A percentile compares a stretch with the other conserved stretches of the same genome.
Evolutionary conservation across 441 rosid genomes (phyloP).

Genomic region (Erodium moschatum): DNA sequence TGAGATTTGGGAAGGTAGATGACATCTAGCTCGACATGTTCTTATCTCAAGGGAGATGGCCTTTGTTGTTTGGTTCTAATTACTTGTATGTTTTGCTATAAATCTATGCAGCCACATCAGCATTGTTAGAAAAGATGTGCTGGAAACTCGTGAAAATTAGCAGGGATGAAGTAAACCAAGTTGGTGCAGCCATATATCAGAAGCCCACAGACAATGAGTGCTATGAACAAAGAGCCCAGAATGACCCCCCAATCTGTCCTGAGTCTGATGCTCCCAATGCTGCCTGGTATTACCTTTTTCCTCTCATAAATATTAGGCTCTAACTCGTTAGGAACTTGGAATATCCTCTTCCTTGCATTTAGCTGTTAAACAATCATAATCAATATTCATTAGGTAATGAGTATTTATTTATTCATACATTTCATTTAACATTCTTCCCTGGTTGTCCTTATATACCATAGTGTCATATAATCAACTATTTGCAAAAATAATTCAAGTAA

Average conservation of each 20-base stretch:
- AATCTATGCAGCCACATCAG: constrained; percentile 58
- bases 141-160: constrained; percentile 67
- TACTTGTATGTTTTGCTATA: neutral
- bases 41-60: neutral
- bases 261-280: neutral
- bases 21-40: neutral
- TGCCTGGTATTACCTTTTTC: neutral
- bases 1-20: constrained; percentile 74
- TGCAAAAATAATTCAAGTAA: neutral
- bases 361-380: neutral
- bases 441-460: too few relatives aligned
- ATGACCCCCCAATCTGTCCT: constrained; percentile 59
- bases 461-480: too few relatives aligned
- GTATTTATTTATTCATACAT: neutral
- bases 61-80: neutral
- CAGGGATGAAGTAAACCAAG: constrained; percentile 55
- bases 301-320: neutral
- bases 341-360: neutral
- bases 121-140: constrained; percentile 61
- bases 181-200: constrained; percentile 64
- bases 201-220: constrained; percentile 75
- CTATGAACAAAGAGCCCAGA: constrained; percentile 55
- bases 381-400: neutral
- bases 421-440: too few relatives aligned
- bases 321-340: neutral